phyloP scores from a whole-genome alignment of 768 basidiomycete genomes.

The Russula sp. region DNA sequence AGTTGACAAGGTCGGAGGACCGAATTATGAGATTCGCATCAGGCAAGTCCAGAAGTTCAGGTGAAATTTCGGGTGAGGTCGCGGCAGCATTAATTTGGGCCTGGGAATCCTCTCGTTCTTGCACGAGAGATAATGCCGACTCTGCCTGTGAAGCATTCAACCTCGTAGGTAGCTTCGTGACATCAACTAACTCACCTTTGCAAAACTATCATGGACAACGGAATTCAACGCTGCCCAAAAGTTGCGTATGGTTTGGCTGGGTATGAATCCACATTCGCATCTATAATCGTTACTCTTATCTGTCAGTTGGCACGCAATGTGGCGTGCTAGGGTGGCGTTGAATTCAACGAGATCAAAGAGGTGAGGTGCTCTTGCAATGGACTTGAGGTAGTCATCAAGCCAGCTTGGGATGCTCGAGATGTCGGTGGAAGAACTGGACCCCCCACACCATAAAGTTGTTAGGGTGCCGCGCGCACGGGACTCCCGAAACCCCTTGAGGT shows the following conservation, averaged over 20 bases:
- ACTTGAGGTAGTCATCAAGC: neutral
- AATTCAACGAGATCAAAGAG: neutral
- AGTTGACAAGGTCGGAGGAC: neutral
- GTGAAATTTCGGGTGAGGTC: neutral
- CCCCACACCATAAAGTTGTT: neutral
- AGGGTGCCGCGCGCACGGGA: neutral
- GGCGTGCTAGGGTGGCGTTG: neutral
- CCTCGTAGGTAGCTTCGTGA: too few species aligned
- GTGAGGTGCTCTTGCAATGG: neutral
- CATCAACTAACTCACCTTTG: neutral
- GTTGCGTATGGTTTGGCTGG: neutral
- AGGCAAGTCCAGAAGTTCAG: neutral
- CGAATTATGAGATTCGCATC: conserved; percentile 1
- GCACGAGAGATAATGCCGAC: neutral
- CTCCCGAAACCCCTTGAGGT: neutral
- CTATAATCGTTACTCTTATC: neutral
- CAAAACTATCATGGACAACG: neutral
- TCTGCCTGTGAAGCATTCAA: neutral
- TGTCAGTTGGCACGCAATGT: neutral
- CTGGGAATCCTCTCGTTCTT: neutral
- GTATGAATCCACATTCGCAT: neutral
- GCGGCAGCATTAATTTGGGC: neutral
- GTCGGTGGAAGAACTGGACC: neutral
- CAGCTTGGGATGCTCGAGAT: neutral
- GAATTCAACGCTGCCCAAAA: neutral